Evolutionary conservation across 495 filamentous ascomycete genomes (phyloP).

Genomic region (Pseudevernia furfuracea): DNA sequence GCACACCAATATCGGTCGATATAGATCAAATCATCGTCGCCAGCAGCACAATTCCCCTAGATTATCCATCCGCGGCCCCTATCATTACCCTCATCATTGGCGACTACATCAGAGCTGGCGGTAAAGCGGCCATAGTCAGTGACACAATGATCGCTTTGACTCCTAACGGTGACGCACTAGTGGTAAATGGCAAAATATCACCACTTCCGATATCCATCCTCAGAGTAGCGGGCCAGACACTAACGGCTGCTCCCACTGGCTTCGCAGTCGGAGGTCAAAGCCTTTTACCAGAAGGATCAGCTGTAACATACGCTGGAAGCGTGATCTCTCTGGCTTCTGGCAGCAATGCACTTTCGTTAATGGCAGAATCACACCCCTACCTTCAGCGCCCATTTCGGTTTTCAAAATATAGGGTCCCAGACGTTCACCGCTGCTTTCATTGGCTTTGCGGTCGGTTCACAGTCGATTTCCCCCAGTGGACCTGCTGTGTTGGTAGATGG

Average conservation of each 20-base stretch:
- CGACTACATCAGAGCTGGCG: conserved; percentile 8
- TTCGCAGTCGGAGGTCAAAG: neutral
- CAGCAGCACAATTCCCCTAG: conserved; percentile 2
- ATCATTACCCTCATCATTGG: neutral
- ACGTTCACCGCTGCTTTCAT: neutral
- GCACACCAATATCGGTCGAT: neutral
- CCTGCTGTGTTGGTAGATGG: neutral
- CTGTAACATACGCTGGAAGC: neutral
- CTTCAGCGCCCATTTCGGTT: neutral
- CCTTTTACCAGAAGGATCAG: neutral
- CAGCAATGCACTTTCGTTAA: neutral
- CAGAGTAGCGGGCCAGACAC: neutral
- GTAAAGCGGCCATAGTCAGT: neutral
- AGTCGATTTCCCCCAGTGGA: neutral
- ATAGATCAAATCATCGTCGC: neutral
- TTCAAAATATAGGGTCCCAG: neutral
- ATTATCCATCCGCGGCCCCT: neutral
- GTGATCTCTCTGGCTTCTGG: neutral
- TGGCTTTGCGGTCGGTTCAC: neutral
- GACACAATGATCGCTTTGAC: neutral
- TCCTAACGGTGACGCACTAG: neutral
- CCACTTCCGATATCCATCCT: neutral
- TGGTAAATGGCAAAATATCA: neutral
- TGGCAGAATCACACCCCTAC: neutral
- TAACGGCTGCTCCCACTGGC: neutral